Evolutionary conservation across 2,329 filamentous ascomycete species (phyloP).

Genomic region (Cryphonectria parasitica): DNA sequence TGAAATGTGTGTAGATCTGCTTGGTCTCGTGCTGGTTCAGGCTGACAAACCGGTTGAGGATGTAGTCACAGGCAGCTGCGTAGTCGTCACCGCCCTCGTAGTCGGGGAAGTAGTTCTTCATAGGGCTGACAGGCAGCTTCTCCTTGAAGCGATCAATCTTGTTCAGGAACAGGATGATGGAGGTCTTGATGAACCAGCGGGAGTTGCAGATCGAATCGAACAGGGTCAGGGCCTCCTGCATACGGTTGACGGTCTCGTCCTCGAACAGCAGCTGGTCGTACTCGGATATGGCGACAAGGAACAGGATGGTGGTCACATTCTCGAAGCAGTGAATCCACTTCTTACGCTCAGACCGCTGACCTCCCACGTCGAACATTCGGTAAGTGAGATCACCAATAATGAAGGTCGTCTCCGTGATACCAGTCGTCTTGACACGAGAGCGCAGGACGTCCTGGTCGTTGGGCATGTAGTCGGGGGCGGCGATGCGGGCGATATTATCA

Average conservation of each 20-base stretch:
- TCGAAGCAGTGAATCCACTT: constrained; percentile 99
- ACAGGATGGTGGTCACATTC: constrained; percentile 95
- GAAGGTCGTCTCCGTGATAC: constrained; percentile 96
- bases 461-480: constrained; percentile 88
- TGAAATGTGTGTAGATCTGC: constrained; percentile 99
- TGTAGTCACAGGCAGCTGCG: constrained; percentile 94
- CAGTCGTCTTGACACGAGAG: constrained; percentile 96
- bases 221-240: constrained; percentile 85
- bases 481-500: constrained; percentile 90
- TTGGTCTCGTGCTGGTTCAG: constrained; percentile 99
- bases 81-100: constrained; percentile 97
- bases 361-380: constrained; percentile 97
- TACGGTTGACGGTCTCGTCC: constrained; percentile 94
- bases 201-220: constrained; percentile 90
- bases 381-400: constrained; percentile 94
- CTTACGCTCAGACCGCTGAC: constrained; percentile 94
- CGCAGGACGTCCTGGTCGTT: constrained; percentile 94
- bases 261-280: constrained; percentile 97
- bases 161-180: constrained; percentile 87
- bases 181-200: constrained; percentile 88
- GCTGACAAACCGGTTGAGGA: constrained; percentile 96
- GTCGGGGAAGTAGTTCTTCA: constrained; percentile 87
- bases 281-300: constrained; percentile 95
- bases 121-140: constrained; percentile 80
- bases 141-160: constrained; percentile 90